These are phyloP conservation scores for Trametes coccinea DNA, from an alignment of 768 basidiomycete species.

Conservation along the genomic window DNA sequence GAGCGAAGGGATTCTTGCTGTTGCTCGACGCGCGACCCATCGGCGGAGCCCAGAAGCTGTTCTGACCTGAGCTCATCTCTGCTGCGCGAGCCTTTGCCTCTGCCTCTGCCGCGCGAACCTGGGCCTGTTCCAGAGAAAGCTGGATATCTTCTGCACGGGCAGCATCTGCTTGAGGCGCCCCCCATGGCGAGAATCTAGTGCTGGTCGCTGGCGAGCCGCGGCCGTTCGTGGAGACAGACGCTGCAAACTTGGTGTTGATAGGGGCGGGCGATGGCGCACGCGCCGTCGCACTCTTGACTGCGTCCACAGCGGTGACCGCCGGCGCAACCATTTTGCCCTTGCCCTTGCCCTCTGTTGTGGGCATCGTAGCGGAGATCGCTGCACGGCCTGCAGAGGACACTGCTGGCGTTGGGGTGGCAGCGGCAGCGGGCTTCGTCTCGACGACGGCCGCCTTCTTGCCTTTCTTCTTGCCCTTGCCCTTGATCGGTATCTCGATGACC, in stretches of 20 bases:
- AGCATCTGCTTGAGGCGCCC: constrained; percentile 1
- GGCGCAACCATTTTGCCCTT: background rate
- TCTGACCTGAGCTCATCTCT: background rate
- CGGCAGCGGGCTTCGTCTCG: constrained; percentile 4
- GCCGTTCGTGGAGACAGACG: background rate
- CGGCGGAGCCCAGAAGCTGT: constrained; percentile 13
- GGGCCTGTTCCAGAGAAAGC: background rate
- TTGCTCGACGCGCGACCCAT: constrained; percentile 9
- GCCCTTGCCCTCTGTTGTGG: constrained; percentile 3
- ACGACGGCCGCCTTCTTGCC: constrained; percentile 14
- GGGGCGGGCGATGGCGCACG: constrained; percentile 18
- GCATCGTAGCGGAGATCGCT: background rate
- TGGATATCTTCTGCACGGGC: background rate
- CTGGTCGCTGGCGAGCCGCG: background rate
- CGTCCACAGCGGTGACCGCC: background rate
- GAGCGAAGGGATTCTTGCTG: constrained; percentile 16
- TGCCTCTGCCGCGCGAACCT: constrained; percentile 2
- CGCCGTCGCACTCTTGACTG: background rate
- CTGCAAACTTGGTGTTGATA: constrained; percentile 11
- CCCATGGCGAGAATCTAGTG: background rate
- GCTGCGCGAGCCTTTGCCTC: background rate
- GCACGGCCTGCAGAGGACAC: background rate
- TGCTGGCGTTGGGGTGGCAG: constrained; percentile 14
- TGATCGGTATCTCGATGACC: constrained; percentile 17
- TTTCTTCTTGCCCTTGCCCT: constrained; percentile 18